Evolutionary conservation across 1,284 basidiomycete genomes (phyloP).

Genomic region (Sporisorium exsertum): DNA sequence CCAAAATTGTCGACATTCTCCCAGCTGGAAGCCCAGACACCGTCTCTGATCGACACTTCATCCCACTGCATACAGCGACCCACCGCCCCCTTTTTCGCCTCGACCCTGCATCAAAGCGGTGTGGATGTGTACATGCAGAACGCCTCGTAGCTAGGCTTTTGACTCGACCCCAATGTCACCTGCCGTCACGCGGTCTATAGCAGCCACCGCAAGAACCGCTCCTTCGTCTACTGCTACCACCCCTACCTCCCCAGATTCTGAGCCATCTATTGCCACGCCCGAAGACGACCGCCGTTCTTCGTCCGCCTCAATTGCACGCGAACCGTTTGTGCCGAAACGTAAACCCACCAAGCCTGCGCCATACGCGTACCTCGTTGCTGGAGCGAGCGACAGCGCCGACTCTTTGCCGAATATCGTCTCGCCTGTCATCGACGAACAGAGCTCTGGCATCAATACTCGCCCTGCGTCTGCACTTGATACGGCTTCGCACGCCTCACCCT

Average conservation of each 20-base stretch:
- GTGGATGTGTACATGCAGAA: slow-evolving; percentile 16
- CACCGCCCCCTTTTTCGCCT: background rate
- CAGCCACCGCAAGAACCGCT: slow-evolving; percentile 16
- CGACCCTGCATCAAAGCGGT: slow-evolving; percentile 9
- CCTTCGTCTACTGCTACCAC: background rate
- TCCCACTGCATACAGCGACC: slow-evolving; percentile 1
- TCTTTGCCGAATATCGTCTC: slow-evolving; percentile 18
- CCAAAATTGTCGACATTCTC: background rate
- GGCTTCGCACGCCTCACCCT: slow-evolving; percentile 9
- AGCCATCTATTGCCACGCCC: background rate
- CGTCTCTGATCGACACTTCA: background rate
- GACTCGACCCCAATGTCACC: slow-evolving; percentile 29
- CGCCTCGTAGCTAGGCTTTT: background rate
- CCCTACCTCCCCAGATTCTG: background rate
- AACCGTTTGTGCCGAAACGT: slow-evolving; percentile 42
- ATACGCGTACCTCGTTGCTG: slow-evolving; percentile 34
- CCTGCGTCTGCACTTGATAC: slow-evolving; percentile 29
- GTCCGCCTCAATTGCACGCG: slow-evolving; percentile 10
- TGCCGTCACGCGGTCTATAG: slow-evolving; percentile 39
- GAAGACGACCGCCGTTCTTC: slow-evolving; percentile 20
- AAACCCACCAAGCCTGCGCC: slow-evolving; percentile 32
- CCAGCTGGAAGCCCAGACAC: background rate
- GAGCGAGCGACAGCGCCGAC: slow-evolving; percentile 27
- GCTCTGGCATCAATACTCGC: background rate
- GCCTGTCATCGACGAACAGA: background rate